A percentile compares a stretch with the other conserved stretches of the same genome.
Evolutionary conservation across 23 red algal genomes (phyloP).

Genomic region (Gracilariopsis chorda): DNA sequence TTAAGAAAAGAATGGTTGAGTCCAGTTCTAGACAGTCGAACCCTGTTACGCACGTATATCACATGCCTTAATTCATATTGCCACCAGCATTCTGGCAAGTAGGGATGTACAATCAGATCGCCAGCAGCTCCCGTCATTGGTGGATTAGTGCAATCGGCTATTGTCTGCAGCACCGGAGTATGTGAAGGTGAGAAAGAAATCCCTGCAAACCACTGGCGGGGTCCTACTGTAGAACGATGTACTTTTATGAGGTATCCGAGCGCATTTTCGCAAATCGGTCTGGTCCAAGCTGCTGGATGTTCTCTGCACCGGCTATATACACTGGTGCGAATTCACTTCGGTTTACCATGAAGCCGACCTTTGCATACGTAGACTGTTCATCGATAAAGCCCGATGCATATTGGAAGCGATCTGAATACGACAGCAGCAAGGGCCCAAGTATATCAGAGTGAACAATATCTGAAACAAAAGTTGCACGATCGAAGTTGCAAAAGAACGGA

Average conservation of each 20-base stretch:
- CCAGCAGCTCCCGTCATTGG: neutral
- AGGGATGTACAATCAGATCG: neutral
- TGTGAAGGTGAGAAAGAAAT: neutral
- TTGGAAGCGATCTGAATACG: slow-evolving; percentile 6
- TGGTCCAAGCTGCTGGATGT: neutral
- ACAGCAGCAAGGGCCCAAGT: neutral
- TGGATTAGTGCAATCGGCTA: neutral
- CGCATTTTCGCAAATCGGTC: neutral
- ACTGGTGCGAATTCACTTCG: neutral
- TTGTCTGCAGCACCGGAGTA: neutral
- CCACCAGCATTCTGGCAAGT: neutral
- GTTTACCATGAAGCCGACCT: neutral
- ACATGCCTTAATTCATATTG: neutral
- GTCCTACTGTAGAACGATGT: neutral
- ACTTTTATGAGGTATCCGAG: slow-evolving; percentile 14
- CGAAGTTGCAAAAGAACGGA: neutral
- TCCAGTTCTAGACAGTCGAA: neutral
- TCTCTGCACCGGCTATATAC: neutral
- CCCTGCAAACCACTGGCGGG: neutral
- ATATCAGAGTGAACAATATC: slow-evolving; percentile 1
- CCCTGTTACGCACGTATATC: neutral
- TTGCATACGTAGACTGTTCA: no score
- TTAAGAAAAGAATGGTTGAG: neutral
- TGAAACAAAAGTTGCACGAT: neutral
- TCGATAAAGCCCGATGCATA: slow-evolving; percentile 20